Evolutionary conservation across 805 yeast species (phyloP).

Genomic region (Priceomyces haplophilus): DNA sequence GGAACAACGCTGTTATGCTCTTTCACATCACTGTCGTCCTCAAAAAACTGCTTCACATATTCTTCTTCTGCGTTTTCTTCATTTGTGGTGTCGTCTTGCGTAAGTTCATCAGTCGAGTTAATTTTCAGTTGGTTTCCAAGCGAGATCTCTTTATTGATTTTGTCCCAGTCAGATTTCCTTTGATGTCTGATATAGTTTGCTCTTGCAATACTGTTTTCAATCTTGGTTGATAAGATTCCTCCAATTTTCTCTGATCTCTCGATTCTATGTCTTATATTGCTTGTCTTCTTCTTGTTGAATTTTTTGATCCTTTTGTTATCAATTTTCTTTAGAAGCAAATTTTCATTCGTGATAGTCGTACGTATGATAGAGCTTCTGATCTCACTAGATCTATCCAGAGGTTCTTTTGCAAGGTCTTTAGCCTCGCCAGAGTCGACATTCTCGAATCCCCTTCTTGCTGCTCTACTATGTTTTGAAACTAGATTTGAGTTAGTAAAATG

Average conservation of each 20-base stretch:
- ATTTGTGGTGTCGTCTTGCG: conserved; percentile 13
- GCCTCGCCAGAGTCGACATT: conserved; percentile 42
- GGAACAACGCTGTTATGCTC: conserved; percentile 7
- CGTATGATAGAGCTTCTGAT: conserved; percentile 63
- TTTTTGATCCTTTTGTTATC: conserved; percentile 36
- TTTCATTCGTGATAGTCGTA: conserved; percentile 63
- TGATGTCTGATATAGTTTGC: conserved; percentile 59
- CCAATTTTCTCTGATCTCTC: conserved; percentile 50
- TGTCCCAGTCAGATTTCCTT: conserved; percentile 73
- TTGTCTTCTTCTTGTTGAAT: conserved; percentile 29
- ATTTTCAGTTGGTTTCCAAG: conserved; percentile 3
- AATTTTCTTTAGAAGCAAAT: conserved; percentile 54
- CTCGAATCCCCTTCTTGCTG: conserved; percentile 67
- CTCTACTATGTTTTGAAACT: conserved; percentile 70
- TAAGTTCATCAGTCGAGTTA: conserved; percentile 10
- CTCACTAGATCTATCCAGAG: conserved; percentile 60
- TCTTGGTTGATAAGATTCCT: conserved; percentile 59
- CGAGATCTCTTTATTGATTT: conserved; percentile 51
- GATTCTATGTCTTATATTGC: conserved; percentile 32
- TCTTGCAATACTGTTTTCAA: conserved; percentile 60
- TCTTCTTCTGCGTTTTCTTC: conserved; percentile 37
- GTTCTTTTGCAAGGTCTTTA: conserved; percentile 48
- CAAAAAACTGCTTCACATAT: conserved; percentile 31
- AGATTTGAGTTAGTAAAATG: not conserved
- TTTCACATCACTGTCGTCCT: conserved; percentile 8